A percentile compares a stretch with the other conserved stretches of the same genome.
These are phyloP conservation scores for Leishmania amazonensis DNA, from an alignment of 208 protist genomes.

Conservation along the genomic window DNA sequence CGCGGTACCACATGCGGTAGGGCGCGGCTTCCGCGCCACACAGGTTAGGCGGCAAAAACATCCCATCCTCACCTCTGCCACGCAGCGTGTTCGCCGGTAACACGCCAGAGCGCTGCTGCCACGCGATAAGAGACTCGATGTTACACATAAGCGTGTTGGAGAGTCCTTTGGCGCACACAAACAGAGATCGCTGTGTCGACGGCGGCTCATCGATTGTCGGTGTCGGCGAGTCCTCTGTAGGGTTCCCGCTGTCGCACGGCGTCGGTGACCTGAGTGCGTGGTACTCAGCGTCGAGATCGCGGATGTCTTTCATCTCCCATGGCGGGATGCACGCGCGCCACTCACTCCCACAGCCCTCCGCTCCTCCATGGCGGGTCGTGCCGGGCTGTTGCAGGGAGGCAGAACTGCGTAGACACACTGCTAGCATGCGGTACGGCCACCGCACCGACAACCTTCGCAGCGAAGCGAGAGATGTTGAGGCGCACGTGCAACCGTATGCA, in stretches of 20 bases:
- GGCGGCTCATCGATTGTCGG: not conserved
- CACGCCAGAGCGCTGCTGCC: not conserved
- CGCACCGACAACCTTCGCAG: not conserved
- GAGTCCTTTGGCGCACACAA: not conserved
- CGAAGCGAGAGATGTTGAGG: not conserved
- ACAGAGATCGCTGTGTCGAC: not conserved
- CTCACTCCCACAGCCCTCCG: not conserved
- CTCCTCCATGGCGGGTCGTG: not conserved
- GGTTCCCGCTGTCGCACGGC: not conserved
- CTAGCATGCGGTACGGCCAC: not conserved
- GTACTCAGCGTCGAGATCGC: not conserved
- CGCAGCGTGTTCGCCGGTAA: not conserved
- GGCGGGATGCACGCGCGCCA: not conserved
- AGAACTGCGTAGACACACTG: not conserved
- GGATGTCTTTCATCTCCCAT: not conserved
- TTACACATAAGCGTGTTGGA: slow-evolving; percentile 6
- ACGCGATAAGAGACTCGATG: not conserved
- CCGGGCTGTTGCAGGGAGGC: not conserved
- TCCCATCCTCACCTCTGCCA: not conserved
- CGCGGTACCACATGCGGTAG: slow-evolving; percentile 6
- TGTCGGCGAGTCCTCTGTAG: not conserved
- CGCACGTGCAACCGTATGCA: not conserved
- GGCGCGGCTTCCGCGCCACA: not conserved
- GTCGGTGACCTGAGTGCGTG: not conserved
- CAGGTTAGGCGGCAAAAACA: not conserved